Evolutionary conservation across 306 rosid genomes (phyloP).

Genomic region (Begonia loranthoides): DNA sequence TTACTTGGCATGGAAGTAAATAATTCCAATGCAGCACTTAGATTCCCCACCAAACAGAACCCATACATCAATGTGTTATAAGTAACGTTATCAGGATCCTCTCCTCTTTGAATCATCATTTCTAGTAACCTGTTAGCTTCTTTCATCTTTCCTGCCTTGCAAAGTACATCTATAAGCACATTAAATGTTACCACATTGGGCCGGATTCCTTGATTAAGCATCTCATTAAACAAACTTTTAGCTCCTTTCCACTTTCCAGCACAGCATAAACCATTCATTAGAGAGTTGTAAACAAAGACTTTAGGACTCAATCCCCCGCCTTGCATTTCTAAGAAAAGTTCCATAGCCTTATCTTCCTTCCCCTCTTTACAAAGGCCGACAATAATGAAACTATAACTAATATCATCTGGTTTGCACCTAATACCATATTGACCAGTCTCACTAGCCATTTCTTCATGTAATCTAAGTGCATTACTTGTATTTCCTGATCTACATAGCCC

Average conservation of each 20-base stretch:
- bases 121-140: conserved; percentile 21
- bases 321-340: conserved; percentile 34
- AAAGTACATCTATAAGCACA: conserved; percentile 18
- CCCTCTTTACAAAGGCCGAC: conserved; percentile 38
- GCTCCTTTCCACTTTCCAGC: conserved; percentile 28
- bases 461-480: conserved; percentile 15
- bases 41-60: conserved; percentile 19
- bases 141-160: too few relatives aligned
- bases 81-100: conserved; percentile 10
- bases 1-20: conserved; percentile 17
- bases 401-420: conserved; percentile 17
- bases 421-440: conserved; percentile 12
- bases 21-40: conserved; percentile 18
- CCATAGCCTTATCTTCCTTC: conserved; percentile 22
- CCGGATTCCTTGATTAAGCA: conserved; percentile 34
- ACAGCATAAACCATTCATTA: conserved; percentile 28
- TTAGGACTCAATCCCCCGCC: conserved; percentile 15
- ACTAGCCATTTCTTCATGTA: conserved; percentile 26
- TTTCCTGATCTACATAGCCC: conserved; percentile 33
- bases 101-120: conserved; percentile 24
- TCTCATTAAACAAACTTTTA: conserved; percentile 22
- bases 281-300: conserved; percentile 22
- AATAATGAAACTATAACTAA: conserved; percentile 20
- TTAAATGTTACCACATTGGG: conserved; percentile 29
- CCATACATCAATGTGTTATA: conserved; percentile 32